Evolutionary conservation across 352 stramenopile species (phyloP).

Genomic region (Phytophthora ramorum): DNA sequence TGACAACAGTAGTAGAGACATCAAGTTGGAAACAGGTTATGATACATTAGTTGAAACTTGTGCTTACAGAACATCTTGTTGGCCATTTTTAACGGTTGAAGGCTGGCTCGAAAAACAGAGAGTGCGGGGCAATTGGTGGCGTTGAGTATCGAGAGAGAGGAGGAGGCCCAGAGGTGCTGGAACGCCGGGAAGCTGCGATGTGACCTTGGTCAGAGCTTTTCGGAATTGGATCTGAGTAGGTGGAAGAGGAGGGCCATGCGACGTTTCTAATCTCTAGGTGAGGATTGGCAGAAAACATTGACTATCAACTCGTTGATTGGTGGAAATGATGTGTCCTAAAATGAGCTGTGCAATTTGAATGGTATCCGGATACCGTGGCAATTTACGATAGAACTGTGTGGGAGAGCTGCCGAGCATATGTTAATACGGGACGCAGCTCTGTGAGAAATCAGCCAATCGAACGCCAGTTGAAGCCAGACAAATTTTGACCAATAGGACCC

Average conservation of each 20-base stretch:
- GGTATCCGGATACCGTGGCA: slow-evolving; percentile 8
- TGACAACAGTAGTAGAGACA: slow-evolving; percentile 15
- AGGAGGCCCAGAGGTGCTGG: slow-evolving; percentile 12
- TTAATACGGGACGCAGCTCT: slow-evolving; percentile 6
- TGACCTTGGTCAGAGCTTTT: slow-evolving; percentile 5
- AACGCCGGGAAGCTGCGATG: slow-evolving; percentile 19
- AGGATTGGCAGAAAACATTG: slow-evolving; percentile 18
- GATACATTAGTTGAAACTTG: background rate
- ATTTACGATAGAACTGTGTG: background rate
- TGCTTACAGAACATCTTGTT: slow-evolving; percentile 50
- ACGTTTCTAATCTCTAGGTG: slow-evolving; percentile 5
- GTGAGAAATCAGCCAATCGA: slow-evolving; percentile 27
- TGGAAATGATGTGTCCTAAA: background rate
- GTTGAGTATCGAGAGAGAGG: background rate
- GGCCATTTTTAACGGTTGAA: slow-evolving; percentile 30
- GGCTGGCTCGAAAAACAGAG: background rate
- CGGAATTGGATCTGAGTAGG: slow-evolving; percentile 33
- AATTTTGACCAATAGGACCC: slow-evolving; percentile 17
- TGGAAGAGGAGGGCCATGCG: slow-evolving; percentile 36
- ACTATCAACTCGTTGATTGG: slow-evolving; percentile 10
- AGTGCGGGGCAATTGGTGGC: background rate
- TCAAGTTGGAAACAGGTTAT: background rate
- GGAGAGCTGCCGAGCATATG: slow-evolving; percentile 30
- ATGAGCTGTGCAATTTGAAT: background rate
- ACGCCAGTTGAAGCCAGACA: slow-evolving; percentile 25